A percentile compares a stretch with the other conserved stretches of the same genome.
Conservation (phyloP, 1,139 yeast species). For the Saccharomyces hybrid region DNA sequence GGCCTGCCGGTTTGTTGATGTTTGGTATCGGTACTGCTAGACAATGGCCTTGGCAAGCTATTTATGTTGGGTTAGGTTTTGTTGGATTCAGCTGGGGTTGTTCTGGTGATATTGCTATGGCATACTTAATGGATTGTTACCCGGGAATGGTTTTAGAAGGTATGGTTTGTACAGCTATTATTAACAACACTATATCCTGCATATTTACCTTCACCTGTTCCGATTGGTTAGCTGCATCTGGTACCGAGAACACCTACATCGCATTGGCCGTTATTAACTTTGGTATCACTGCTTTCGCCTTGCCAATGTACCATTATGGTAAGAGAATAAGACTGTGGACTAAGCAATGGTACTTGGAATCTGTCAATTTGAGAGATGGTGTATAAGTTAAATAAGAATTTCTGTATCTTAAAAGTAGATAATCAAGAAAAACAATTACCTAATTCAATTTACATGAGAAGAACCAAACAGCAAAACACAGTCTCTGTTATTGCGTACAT, state of each 20-base stretch:
- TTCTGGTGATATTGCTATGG: constrained; percentile 66
- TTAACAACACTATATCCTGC: constrained; percentile 74
- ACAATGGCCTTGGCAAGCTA: constrained; percentile 51
- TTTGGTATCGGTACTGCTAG: constrained; percentile 79
- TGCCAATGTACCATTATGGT: constrained; percentile 67
- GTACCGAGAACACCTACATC: constrained; percentile 65
- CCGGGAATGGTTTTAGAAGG: constrained; percentile 75
- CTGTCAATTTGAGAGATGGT: constrained; percentile 55
- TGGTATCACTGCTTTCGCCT: constrained; percentile 50
- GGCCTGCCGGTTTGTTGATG: constrained; percentile 69
- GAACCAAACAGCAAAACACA: too few relatives aligned
- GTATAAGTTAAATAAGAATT: constrained; percentile 8
- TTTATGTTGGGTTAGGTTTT: constrained; percentile 59
- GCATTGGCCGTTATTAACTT: constrained; percentile 68
- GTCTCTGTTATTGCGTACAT: too few relatives aligned
- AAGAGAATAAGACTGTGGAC: constrained; percentile 61
- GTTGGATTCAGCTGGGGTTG: constrained; percentile 72
- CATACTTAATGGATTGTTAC: constrained; percentile 62
- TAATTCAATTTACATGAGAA: too few relatives aligned
- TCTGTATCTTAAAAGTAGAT: neutral
- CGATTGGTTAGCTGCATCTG: constrained; percentile 61
- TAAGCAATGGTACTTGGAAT: constrained; percentile 49
- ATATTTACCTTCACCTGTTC: constrained; percentile 74
- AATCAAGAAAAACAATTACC: too few relatives aligned
- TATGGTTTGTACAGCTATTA: constrained; percentile 79